These are phyloP conservation scores for Suillus weaverae DNA, from an alignment of 768 basidiomycete species.

Conservation along the genomic window DNA sequence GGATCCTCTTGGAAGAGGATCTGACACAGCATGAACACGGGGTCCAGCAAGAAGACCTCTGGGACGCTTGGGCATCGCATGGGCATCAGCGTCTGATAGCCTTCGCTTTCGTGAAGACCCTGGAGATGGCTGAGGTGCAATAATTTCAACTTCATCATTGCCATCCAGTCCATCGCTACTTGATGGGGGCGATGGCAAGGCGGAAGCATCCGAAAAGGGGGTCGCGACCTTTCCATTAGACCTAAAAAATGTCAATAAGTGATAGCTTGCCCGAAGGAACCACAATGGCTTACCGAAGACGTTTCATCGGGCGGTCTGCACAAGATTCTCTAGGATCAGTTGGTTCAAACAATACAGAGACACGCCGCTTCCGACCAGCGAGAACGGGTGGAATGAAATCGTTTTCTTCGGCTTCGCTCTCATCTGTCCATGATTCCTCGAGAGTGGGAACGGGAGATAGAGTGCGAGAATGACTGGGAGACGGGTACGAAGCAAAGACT, in stretches of 20 bases:
- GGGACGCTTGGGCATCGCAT: slow-evolving; percentile 29
- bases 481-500: slow-evolving; percentile 16
- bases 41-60: slow-evolving; percentile 18
- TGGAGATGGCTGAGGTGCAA: not conserved
- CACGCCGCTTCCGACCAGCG: slow-evolving; percentile 23
- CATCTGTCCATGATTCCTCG: slow-evolving; percentile 7
- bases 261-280: too few species aligned
- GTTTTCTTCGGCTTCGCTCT: slow-evolving; percentile 17
- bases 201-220: not conserved
- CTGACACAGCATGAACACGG: slow-evolving; percentile 28
- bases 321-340: not conserved
- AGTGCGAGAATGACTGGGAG: slow-evolving; percentile 13
- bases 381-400: slow-evolving; percentile 14
- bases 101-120: slow-evolving; percentile 35
- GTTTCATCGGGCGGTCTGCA: slow-evolving; percentile 18
- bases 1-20: slow-evolving; percentile 26
- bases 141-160: not conserved
- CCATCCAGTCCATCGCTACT: slow-evolving; percentile 2
- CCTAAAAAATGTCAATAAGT: not conserved
- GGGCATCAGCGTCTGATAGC: slow-evolving; percentile 33
- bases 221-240: not conserved
- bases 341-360: not conserved
- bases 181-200: slow-evolving; percentile 7
- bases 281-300: slow-evolving; percentile 23
- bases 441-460: slow-evolving; percentile 15